Evolutionary conservation across 169 alveolate genomes (phyloP).

Genomic region (Plasmodium vivax): DNA sequence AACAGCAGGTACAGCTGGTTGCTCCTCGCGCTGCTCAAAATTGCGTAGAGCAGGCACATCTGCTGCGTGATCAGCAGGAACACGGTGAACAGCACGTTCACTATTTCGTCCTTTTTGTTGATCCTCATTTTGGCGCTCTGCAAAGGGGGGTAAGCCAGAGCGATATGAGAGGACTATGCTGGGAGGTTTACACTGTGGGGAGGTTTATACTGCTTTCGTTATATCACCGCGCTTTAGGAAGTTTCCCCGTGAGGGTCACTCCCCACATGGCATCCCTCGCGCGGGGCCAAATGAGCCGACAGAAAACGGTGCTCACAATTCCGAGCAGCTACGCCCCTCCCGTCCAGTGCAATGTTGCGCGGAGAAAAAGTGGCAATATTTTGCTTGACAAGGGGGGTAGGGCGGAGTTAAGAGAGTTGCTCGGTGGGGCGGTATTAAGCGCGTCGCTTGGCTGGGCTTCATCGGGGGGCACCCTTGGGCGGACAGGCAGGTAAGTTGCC

Average conservation of each 20-base stretch:
- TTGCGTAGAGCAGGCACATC: conserved; percentile 19
- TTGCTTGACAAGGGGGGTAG: neutral
- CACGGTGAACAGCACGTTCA: conserved; percentile 46
- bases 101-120: conserved; percentile 48
- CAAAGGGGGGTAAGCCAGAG: neutral
- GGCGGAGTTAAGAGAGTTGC: neutral
- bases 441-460: neutral
- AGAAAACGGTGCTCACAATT: neutral
- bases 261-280: neutral
- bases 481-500: neutral
- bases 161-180: neutral
- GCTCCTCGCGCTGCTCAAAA: conserved; percentile 1
- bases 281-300: neutral
- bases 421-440: neutral
- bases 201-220: neutral
- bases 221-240: too few relatives aligned
- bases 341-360: neutral
- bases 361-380: neutral
- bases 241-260: neutral
- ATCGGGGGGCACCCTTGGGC: neutral
- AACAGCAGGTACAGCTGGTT: conserved; percentile 16
- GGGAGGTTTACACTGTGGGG: neutral
- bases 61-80: conserved; percentile 35
- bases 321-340: neutral
- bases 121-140: conserved; percentile 24